phyloP scores from a whole-genome alignment of 371 early-diverging fungal genomes.

The Dinochytrium kinnereticum region DNA sequence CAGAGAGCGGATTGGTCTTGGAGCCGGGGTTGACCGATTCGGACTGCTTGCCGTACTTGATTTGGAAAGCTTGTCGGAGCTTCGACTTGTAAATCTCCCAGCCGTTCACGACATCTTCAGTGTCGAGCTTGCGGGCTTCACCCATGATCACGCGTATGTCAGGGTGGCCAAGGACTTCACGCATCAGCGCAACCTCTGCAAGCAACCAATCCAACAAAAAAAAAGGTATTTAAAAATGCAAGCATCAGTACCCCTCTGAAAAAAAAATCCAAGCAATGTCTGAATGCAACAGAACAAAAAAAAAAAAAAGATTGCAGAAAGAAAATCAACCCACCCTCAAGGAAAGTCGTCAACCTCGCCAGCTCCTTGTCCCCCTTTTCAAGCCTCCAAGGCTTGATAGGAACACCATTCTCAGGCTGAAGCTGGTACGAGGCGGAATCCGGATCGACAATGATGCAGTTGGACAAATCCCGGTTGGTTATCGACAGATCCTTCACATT shows the following conservation, averaged over 20 bases:
- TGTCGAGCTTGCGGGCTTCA: conserved; percentile 34
- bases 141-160: conserved; percentile 51
- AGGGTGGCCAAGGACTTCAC: conserved; percentile 34
- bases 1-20: neutral
- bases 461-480: conserved; percentile 91
- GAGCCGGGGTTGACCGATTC: conserved; percentile 4
- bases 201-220: neutral
- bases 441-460: conserved; percentile 91
- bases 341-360: conserved; percentile 84
- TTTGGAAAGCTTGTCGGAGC: conserved; percentile 35
- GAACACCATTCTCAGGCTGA: conserved; percentile 92
- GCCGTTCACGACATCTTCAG: conserved; percentile 42
- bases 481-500: conserved; percentile 90
- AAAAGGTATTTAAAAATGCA: neutral
- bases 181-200: conserved; percentile 46
- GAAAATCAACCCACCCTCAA: conserved; percentile 63
- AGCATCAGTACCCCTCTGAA: no score
- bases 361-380: conserved; percentile 82
- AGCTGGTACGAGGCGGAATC: conserved; percentile 77
- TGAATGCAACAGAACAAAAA: neutral
- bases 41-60: conserved; percentile 17
- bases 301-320: neutral
- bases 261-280: conserved; percentile 52
- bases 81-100: conserved; percentile 48
- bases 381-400: conserved; percentile 86